Evolutionary conservation across 768 basidiomycete species (phyloP), one percentile per base, ranked within the genome.

Genomic region (Xerocomus brunneocitrinus): DNA sequence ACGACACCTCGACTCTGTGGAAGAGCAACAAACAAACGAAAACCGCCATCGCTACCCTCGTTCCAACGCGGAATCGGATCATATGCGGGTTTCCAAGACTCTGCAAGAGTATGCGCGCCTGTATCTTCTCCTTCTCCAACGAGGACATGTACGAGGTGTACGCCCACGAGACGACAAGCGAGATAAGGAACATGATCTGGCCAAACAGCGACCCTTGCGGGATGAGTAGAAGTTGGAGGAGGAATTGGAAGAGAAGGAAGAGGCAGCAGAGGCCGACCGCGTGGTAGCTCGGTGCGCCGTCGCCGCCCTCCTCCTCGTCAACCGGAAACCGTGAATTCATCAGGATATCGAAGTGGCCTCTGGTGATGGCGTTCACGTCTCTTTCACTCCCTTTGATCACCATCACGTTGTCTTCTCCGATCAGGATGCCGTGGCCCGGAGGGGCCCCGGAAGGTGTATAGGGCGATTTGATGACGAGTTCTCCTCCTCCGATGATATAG

Each of bases 191-290:
- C 67, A 74, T 61, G 44, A 65, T 51, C 45, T 73, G 73, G 6
- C 73, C 72, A 10, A 73, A 73, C 4, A 72, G 62, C 3, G 57
- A 35, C 6, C 64, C 64, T 56, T 69, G 67, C 0, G 72, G 71
- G 32, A 71, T 58, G 30, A 73, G 58, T 25, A 73, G 56, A 22
- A 73, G 65, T 36, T 73, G 72, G 25, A 63, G 8, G 40, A 73
- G 51, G 55, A 70, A 69, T 31, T 73, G 71, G 44, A 61, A 24
- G 10, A 66, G 34, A 30, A 70, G 63, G 0, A 70, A 40, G 38
- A 73, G 50, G 8, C 67, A 31, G 30, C 30, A 31, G 30, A 31
- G 8, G 62, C 71, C 65, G 35, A 72, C 62, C 3, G 6, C 40
- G 27, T 58, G 53, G 30, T 62, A 55, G 19, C 47, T 28, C 5